Percentiles rank a stretch among this genome's conserved stretches.
These are phyloP conservation scores for Gloeopeniophorella convolvens DNA, from an alignment of 768 basidiomycete species.

Conservation along the genomic window DNA sequence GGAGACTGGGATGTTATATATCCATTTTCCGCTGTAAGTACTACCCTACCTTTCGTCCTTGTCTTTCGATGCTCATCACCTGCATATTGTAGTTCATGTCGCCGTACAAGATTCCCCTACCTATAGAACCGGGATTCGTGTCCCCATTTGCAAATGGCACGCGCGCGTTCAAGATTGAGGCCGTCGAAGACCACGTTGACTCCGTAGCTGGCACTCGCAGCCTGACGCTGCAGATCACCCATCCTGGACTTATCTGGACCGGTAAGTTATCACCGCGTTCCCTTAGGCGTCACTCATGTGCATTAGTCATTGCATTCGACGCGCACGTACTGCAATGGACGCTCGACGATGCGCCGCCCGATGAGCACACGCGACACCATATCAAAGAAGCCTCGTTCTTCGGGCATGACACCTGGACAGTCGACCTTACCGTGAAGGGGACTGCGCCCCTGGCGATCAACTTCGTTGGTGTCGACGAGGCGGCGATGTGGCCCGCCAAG, in stretches of 20 bases:
- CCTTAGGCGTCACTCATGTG: neutral
- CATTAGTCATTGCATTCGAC: constrained; percentile 77
- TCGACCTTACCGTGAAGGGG: constrained; percentile 62
- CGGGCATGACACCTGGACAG: constrained; percentile 61
- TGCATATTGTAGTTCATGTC: constrained; percentile 59
- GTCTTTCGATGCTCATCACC: constrained; percentile 1
- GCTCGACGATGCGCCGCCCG: constrained; percentile 70
- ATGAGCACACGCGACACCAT: constrained; percentile 73
- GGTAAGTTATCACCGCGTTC: constrained; percentile 34
- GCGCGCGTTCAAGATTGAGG: constrained; percentile 46
- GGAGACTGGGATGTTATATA: constrained; percentile 85
- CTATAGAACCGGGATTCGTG: constrained; percentile 32
- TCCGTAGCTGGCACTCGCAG: constrained; percentile 54
- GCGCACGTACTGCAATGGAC: constrained; percentile 86
- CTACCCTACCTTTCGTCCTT: neutral
- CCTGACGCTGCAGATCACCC: constrained; percentile 61
- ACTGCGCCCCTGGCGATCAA: constrained; percentile 38
- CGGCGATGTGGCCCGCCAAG: constrained; percentile 77
- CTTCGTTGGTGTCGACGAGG: constrained; percentile 79
- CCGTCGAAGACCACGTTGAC: constrained; percentile 52
- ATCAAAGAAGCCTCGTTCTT: constrained; percentile 91
- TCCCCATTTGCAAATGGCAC: constrained; percentile 24
- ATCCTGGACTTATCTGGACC: constrained; percentile 86
- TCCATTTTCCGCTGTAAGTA: constrained; percentile 65
- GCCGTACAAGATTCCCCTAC: constrained; percentile 71